Evolutionary conservation across 345 rosid species (phyloP).

Genomic region (Triadica sebifera): DNA sequence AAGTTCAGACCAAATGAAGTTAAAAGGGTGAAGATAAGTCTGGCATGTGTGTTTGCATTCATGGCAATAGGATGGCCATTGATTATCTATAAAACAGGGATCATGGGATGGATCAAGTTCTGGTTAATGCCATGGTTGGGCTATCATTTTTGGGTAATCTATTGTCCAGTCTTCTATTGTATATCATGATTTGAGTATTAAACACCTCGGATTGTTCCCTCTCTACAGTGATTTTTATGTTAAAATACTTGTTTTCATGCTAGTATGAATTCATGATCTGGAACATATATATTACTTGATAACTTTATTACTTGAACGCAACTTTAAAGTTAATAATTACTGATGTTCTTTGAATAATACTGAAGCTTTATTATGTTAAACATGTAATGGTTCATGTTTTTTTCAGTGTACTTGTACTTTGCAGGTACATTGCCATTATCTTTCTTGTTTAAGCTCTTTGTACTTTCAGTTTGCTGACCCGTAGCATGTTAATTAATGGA

Average conservation of each 20-base stretch:
- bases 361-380: too few relatives aligned
- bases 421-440: too few relatives aligned
- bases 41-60: slow-evolving; percentile 93
- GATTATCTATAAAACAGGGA: slow-evolving; percentile 69
- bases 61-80: slow-evolving; percentile 96
- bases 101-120: slow-evolving; percentile 87
- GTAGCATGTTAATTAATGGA: too few relatives aligned
- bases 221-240: neutral
- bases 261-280: neutral
- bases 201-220: neutral
- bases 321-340: too few relatives aligned
- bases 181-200: slow-evolving; percentile 2
- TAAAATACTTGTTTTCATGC: neutral
- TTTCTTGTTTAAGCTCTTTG: too few relatives aligned
- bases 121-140: slow-evolving; percentile 98
- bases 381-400: too few relatives aligned
- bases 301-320: neutral
- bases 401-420: too few relatives aligned
- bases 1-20: slow-evolving; percentile 86
- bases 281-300: neutral
- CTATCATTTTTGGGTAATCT: slow-evolving; percentile 88
- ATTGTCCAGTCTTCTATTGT: slow-evolving; percentile 10
- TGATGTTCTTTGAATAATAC: too few relatives aligned
- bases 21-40: slow-evolving; percentile 82
- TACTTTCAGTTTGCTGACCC: too few relatives aligned